Evolutionary conservation across 2,329 filamentous ascomycete genomes (phyloP).

Genomic region (Tolypocladium album): DNA sequence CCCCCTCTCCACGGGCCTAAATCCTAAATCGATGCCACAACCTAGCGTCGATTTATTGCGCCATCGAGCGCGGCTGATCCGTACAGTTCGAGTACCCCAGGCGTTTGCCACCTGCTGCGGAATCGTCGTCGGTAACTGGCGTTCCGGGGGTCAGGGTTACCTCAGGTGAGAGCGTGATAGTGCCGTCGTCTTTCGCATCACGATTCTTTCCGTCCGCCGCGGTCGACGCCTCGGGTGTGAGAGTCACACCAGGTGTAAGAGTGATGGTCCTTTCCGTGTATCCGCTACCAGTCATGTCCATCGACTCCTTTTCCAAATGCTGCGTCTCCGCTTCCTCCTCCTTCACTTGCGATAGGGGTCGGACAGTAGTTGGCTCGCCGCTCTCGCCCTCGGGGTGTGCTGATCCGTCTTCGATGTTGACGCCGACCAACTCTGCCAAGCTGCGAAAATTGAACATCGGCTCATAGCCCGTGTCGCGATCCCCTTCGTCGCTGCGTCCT

Average conservation of each 20-base stretch:
- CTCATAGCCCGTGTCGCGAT: constrained; percentile 48
- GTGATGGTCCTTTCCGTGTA: not conserved
- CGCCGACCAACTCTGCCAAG: constrained; percentile 72
- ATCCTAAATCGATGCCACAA: not conserved
- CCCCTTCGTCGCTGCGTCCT: constrained; percentile 34
- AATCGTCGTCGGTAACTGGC: constrained; percentile 23
- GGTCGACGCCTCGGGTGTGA: constrained; percentile 27
- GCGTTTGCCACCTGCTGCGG: constrained; percentile 29
- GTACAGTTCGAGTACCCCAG: constrained; percentile 28
- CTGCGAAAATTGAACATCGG: constrained; percentile 89
- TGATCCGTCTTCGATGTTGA: constrained; percentile 39
- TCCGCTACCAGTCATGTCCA: not conserved
- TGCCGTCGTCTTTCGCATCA: not conserved
- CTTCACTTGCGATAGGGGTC: constrained; percentile 24
- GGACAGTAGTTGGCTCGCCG: constrained; percentile 11
- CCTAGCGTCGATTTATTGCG: constrained; percentile 14
- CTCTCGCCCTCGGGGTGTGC: constrained; percentile 18
- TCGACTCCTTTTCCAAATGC: constrained; percentile 15
- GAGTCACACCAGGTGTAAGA: constrained; percentile 4
- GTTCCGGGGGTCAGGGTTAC: constrained; percentile 41
- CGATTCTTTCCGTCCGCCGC: not conserved
- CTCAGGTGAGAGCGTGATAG: constrained; percentile 19
- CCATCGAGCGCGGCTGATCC: constrained; percentile 21
- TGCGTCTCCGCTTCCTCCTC: constrained; percentile 24
- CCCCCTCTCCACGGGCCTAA: too few species aligned